phyloP scores from a whole-genome alignment of 192 early-diverging fungal species.

The Coemansia sp. region DNA sequence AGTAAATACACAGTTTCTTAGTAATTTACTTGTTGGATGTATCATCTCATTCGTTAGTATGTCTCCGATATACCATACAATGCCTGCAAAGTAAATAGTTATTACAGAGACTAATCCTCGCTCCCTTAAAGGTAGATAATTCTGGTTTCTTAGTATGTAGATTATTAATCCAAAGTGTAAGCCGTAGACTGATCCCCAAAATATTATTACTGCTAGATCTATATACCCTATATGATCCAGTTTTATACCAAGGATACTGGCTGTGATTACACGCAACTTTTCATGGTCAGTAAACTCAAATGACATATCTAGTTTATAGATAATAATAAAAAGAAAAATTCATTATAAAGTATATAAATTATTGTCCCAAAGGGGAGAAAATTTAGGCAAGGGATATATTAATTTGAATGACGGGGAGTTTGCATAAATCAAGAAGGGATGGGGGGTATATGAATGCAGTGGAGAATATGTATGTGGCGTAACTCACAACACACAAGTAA shows the following conservation, averaged over 20 bases:
- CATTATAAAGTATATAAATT: background rate
- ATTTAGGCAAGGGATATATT: background rate
- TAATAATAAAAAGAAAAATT: slow-evolving; percentile 2
- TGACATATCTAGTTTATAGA: slow-evolving; percentile 21
- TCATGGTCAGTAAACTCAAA: slow-evolving; percentile 38
- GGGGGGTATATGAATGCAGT: background rate
- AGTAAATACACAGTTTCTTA: slow-evolving; percentile 32
- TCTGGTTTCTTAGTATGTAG: slow-evolving; percentile 33
- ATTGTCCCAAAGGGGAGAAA: background rate
- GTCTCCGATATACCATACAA: slow-evolving; percentile 49
- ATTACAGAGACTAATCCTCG: slow-evolving; percentile 8
- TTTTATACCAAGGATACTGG: slow-evolving; percentile 24
- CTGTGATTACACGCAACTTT: slow-evolving; percentile 30
- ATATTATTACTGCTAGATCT: slow-evolving; percentile 26
- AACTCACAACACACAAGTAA: no score
- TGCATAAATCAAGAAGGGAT: background rate
- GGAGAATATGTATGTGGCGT: background rate
- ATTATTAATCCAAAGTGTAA: slow-evolving; percentile 22
- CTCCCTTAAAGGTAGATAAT: slow-evolving; percentile 27
- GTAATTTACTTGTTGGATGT: slow-evolving; percentile 6
- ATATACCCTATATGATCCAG: slow-evolving; percentile 41
- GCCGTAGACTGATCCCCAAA: slow-evolving; percentile 13
- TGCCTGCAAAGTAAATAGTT: slow-evolving; percentile 6
- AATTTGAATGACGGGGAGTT: background rate
- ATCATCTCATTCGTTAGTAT: slow-evolving; percentile 35